Evolutionary conservation across 2,329 filamentous ascomycete genomes (phyloP).

Genomic region (Trichoderma sp.): DNA sequence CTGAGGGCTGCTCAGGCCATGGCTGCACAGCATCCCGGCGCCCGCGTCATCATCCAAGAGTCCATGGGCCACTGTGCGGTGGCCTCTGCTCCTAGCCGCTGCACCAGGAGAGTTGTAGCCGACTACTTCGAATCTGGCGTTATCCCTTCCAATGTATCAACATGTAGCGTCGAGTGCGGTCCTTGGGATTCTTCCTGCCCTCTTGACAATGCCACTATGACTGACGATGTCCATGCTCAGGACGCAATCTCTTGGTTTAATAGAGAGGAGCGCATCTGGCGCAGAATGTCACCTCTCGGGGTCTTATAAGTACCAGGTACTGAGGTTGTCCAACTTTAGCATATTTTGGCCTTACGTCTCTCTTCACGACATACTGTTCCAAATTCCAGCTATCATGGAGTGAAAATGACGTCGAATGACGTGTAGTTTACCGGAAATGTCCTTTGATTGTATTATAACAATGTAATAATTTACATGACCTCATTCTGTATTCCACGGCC

Average conservation of each 20-base stretch:
- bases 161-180: constrained; percentile 29
- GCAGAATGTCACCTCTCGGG: constrained; percentile 6
- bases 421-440: not conserved
- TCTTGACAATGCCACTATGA: not conserved
- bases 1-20: constrained; percentile 42
- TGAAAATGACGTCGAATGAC: not conserved
- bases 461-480: constrained; percentile 22
- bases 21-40: constrained; percentile 36
- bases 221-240: not conserved
- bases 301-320: not conserved
- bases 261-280: not conserved
- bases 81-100: constrained; percentile 28
- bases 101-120: constrained; percentile 33
- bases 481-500: constrained; percentile 33
- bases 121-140: constrained; percentile 39
- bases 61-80: constrained; percentile 38
- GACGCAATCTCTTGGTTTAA: constrained; percentile 20
- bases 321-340: not conserved
- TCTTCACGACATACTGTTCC: not conserved
- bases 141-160: constrained; percentile 33
- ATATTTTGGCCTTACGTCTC: not conserved
- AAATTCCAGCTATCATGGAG: not conserved
- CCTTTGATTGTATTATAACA: constrained; percentile 24
- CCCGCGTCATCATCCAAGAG: constrained; percentile 40
- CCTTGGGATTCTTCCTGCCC: constrained; percentile 32